Base-by-base conservation (phyloP, 768 basidiomycete genomes). In the Psilocybe sp. region DNA sequence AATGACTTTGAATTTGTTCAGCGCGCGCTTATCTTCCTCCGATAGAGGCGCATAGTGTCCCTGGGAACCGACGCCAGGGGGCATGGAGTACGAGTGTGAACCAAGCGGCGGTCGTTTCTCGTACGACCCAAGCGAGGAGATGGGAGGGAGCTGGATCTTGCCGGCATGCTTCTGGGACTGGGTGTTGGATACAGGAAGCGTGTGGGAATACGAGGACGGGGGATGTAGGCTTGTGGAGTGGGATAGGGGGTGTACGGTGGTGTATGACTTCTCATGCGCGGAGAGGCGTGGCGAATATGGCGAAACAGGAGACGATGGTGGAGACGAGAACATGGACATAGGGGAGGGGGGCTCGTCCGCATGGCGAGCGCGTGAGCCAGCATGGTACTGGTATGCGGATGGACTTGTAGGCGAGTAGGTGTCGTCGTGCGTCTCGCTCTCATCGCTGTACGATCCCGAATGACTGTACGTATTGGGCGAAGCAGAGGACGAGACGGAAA, bases 1-100 rank as follows among this genome's bases (percentile, higher is more conserved):
- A 19, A 74, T 72, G 39, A 83, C 73, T 39, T 77, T 77, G 59
- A 85, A 77, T 40, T 78, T 77, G 54, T 74, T 74, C 47, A 85
- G 61, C n/a, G 73, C 79, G 47, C 81, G 73, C 49, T 74, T 76
- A 62, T 85, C 83, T 60, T 85, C 83, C 40, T 76, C 68, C 9
- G 81, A 81, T 43, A 69, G 71, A 54, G 67, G 72, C 31, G 69
- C 70, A 66, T 73, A 75, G 5, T 61, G 56, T 3, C 44, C 45
- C 19, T 60, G 58, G 6, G 62, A 60, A 16, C 53, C 50, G 33
- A 54, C 54, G 47, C 55, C 49, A 34, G 41, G 54, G 23, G 41
- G 43, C 12, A 44, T 47, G 18, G 49, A 59, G 47, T 50, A 61
- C 23, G 64, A 63, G 44, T 58, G 62, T 40, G 57, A 69, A 7